These are phyloP conservation scores for Lomentospora prolificans DNA, from an alignment of 2,329 filamentous ascomycete species.

Conservation along the genomic window DNA sequence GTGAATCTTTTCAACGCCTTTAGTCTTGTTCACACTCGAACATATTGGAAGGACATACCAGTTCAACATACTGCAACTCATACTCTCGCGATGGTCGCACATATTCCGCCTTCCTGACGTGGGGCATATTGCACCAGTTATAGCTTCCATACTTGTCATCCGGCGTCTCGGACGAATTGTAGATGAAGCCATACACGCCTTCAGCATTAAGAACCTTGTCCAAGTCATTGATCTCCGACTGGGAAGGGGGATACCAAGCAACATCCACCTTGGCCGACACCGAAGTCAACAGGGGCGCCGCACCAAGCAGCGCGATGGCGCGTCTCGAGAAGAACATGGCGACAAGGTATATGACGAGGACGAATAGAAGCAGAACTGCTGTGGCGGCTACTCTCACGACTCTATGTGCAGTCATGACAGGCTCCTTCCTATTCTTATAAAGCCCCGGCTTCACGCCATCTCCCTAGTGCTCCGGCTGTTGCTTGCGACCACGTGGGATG, in stretches of 20 bases:
- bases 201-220: constrained; percentile 42
- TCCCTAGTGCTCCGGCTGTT: background rate
- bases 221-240: constrained; percentile 51
- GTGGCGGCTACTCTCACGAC: background rate
- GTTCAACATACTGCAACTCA: constrained; percentile 63
- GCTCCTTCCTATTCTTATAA: background rate
- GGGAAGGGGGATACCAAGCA: constrained; percentile 47
- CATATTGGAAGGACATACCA: constrained; percentile 36
- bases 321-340: constrained; percentile 2
- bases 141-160: constrained; percentile 51
- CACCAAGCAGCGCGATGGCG: background rate
- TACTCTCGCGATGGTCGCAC: constrained; percentile 42
- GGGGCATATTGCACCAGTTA: constrained; percentile 85
- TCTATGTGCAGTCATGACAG: background rate
- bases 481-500: background rate
- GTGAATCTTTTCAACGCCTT: constrained; percentile 46
- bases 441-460: background rate
- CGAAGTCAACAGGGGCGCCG: background rate
- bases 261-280: constrained; percentile 2
- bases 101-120: constrained; percentile 62
- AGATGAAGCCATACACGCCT: constrained; percentile 66
- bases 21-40: background rate
- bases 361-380: background rate
- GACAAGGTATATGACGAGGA: background rate
- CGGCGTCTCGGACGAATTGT: constrained; percentile 54